Evolutionary conservation across 73 alveolate genomes (phyloP), one percentile per base, ranked within the genome.

Genomic region (Breviolum minutum): DNA sequence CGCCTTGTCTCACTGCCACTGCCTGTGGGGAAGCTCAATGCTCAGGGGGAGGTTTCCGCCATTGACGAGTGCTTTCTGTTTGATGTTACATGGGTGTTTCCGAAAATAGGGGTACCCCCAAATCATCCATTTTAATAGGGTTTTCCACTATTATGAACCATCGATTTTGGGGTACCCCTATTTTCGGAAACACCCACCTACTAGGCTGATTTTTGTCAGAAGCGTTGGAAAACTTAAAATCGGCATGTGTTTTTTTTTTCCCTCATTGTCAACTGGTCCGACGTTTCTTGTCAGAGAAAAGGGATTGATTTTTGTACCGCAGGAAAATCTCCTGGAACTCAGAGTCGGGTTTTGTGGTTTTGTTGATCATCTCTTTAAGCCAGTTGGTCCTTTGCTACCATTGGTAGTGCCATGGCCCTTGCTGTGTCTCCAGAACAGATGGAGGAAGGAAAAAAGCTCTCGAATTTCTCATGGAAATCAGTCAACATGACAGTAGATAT

Each of bases 401-500:
- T 8, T 9, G 63, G 63, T 63, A 9, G 13, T n/a, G n/a, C 24
- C 63, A 81, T 48, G 90, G 70, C 90, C 14, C 24, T 68, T 68
- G 29, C 60, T 8, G 73, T 83, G 71, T 17, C 73, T 6, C 92
- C 92, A 22, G 94, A 86, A 30, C 10, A 24, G 29, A 22, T 63
- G 74, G 94, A 86, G 63, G 80, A 63, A 16, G 94, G 94, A 16
- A 61, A 86, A 76, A 83, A 60, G 26, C 60, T 61, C 22, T 86
- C 94, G 74, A 61, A 26, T 63, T 86, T 86, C 17, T 63, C 94
- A 61, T 86, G 94, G 94, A 32, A 63, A 26, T n/a, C 77, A 5
- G 94, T 86, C 80, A 62, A 63, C 40, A 86, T 86, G 94, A 86
- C 77, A 6, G 94, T 86, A 64, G 70, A 61, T 10, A 63, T 63